Percentiles rank a stretch among this genome's conserved stretches.
These are phyloP conservation scores for Lathyrus aphaca DNA, from an alignment of 306 rosid species.

Conservation along the genomic window DNA sequence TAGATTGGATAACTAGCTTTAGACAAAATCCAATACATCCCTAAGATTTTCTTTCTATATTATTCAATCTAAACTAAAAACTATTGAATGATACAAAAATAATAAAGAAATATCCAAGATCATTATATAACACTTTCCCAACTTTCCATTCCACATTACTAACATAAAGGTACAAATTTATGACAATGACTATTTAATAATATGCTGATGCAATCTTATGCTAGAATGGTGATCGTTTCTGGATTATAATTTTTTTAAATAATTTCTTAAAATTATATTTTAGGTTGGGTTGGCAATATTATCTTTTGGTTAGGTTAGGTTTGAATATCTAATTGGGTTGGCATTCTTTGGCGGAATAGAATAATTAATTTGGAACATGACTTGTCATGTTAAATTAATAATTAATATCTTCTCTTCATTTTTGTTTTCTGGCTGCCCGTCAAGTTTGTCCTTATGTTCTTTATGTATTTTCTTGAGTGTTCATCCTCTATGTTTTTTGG, in stretches of 20 bases:
- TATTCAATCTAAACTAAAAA: neutral
- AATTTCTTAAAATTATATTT: neutral
- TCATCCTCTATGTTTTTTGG: neutral
- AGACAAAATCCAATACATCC: too few species aligned
- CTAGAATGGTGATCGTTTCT: constrained; percentile 12
- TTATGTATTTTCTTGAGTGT: neutral
- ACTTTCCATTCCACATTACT: constrained; percentile 13
- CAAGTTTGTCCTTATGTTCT: constrained; percentile 41
- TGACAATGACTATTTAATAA: constrained; percentile 8
- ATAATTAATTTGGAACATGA: constrained; percentile 32
- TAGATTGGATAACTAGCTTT: too few species aligned
- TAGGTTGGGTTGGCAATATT: constrained; percentile 40
- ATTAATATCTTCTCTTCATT: neutral
- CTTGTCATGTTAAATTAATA: constrained; percentile 23
- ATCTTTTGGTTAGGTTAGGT: constrained; percentile 20
- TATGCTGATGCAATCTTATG: constrained; percentile 20
- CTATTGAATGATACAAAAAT: constrained; percentile 19
- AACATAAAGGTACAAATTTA: constrained; percentile 6
- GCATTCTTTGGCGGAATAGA: constrained; percentile 33
- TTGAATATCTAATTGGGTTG: constrained; percentile 29
- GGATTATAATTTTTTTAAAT: constrained; percentile 6
- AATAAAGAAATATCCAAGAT: constrained; percentile 7
- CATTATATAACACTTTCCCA: constrained; percentile 16
- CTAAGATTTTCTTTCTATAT: neutral
- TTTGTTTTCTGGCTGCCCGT: constrained; percentile 49